Base-by-base conservation (phyloP, 345 rosid genomes). In the Dipteronia sinensis region DNA sequence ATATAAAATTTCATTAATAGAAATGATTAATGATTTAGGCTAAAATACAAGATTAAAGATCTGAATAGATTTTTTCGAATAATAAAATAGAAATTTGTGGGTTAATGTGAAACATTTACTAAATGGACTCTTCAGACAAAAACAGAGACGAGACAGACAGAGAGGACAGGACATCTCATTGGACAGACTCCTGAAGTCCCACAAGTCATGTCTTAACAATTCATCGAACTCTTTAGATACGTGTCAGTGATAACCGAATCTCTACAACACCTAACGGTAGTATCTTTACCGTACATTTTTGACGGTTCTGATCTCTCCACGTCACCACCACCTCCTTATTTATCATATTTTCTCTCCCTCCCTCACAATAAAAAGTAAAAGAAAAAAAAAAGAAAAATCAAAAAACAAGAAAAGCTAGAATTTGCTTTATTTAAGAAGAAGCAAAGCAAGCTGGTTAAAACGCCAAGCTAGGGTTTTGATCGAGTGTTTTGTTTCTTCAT, bases 381-480 rank as follows among this genome's bases (percentile, higher is more conserved):
- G 34, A 31, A 1, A 65, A 9, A 51, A 0, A 0, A 40, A 17
- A 27, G 51, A 12, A 53, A 10, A 38, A n/a, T n/a, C n/a, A 10
- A 2, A 64, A 59, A n/a, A 51, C 19, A 42, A 23, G 2, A 12
- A 40, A 38, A 46, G 16, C 19, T 3, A 44, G 42, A 27, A 22
- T 20, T 20, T 72, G 38, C 22, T 22, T 31, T 23, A 16, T 15
- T 46, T 75, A n/a, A 16, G 67, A 44, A 67, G 65, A 68, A 47
- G 61, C 61, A 1, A 68, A 47, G 65, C 66, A 1, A 67, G 69
- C 77, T 79, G 61, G 73, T 29, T n/a, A 20, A 13, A 67, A 47
- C 59, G 22, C 74, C 72, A 10, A 16, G 4, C 31, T 77, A 46
- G 82, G 74, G 62, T 75, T 82, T 80, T 78, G 44, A 72, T 75